Evolutionary conservation across 129 eudicot species (phyloP).

Genomic region (Chrysanthemum lavandulifolium): DNA sequence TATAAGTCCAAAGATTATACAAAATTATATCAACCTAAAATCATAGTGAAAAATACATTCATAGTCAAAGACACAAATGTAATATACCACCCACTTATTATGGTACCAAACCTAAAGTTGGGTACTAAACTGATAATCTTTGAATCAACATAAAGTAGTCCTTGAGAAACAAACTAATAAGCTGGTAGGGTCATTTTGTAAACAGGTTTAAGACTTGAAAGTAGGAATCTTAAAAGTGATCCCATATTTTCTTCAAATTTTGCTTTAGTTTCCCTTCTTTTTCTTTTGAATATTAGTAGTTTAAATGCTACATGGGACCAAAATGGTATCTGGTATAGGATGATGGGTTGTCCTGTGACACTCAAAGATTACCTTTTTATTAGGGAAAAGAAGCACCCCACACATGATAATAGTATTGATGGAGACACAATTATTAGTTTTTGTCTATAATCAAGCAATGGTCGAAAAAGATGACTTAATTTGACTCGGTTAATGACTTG

Average conservation of each 20-base stretch:
- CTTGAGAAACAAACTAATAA: slow-evolving; percentile 11
- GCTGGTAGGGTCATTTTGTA: slow-evolving; percentile 29
- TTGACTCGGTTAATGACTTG: slow-evolving; percentile 16
- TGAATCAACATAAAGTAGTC: background rate
- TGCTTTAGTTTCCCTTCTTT: slow-evolving; percentile 18
- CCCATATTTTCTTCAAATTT: slow-evolving; percentile 11
- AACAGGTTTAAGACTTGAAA: slow-evolving; percentile 17
- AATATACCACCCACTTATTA: background rate
- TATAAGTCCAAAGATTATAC: background rate
- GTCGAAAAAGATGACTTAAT: slow-evolving; percentile 25
- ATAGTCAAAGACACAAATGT: background rate
- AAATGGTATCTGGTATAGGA: slow-evolving; percentile 26
- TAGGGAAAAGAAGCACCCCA: slow-evolving; percentile 25
- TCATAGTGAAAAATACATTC: background rate
- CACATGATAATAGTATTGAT: slow-evolving; percentile 15
- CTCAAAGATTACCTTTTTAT: slow-evolving; percentile 38
- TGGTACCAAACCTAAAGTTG: slow-evolving; percentile 1
- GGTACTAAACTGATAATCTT: background rate
- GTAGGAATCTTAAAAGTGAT: slow-evolving; percentile 27
- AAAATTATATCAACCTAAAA: background rate
- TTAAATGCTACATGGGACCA: slow-evolving; percentile 26
- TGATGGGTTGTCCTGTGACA: slow-evolving; percentile 33
- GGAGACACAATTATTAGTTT: slow-evolving; percentile 27
- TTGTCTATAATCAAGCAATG: slow-evolving; percentile 29
- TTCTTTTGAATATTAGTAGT: slow-evolving; percentile 17